A percentile compares a stretch with the other conserved stretches of the same genome.
Evolutionary conservation across 352 stramenopile species (phyloP).

Genomic region (Pythium aquatile): DNA sequence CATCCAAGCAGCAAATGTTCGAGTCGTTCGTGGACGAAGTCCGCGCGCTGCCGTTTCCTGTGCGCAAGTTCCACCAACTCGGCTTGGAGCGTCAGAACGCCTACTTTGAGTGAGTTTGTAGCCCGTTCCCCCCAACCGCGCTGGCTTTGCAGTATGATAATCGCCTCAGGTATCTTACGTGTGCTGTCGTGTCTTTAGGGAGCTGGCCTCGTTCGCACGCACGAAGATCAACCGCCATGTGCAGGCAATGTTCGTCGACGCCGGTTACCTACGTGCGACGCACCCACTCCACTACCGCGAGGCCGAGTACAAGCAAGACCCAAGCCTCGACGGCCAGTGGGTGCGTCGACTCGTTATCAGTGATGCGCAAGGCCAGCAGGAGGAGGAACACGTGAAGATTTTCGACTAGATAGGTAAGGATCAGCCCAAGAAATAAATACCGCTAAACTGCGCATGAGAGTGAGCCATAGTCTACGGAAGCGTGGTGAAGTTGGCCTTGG

Average conservation of each 20-base stretch:
- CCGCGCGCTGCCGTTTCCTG: slow-evolving; percentile 33
- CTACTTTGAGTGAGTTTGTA: slow-evolving; percentile 21
- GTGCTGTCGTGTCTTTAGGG: slow-evolving; percentile 11
- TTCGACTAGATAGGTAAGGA: slow-evolving; percentile 13
- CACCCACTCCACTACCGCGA: slow-evolving; percentile 65
- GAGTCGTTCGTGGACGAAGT: slow-evolving; percentile 52
- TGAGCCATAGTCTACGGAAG: background rate
- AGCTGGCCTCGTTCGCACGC: slow-evolving; percentile 17
- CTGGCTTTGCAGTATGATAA: too few species aligned
- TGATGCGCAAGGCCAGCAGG: background rate
- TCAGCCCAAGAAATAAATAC: background rate
- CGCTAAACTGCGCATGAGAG: background rate
- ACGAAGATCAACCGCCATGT: slow-evolving; percentile 45
- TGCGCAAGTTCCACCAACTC: slow-evolving; percentile 73
- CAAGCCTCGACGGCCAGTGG: slow-evolving; percentile 17
- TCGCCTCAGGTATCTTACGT: background rate
- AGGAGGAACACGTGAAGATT: slow-evolving; percentile 25
- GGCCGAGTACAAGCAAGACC: slow-evolving; percentile 53
- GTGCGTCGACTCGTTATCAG: slow-evolving; percentile 22
- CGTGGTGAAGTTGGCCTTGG: slow-evolving; percentile 72
- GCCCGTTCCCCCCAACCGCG: background rate
- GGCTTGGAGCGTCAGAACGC: slow-evolving; percentile 32
- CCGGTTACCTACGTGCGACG: slow-evolving; percentile 46
- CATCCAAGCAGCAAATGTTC: slow-evolving; percentile 72
- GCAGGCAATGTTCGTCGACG: slow-evolving; percentile 71